Conservation (phyloP, 768 basidiomycete species). For the Holtermannia corniformis region DNA sequence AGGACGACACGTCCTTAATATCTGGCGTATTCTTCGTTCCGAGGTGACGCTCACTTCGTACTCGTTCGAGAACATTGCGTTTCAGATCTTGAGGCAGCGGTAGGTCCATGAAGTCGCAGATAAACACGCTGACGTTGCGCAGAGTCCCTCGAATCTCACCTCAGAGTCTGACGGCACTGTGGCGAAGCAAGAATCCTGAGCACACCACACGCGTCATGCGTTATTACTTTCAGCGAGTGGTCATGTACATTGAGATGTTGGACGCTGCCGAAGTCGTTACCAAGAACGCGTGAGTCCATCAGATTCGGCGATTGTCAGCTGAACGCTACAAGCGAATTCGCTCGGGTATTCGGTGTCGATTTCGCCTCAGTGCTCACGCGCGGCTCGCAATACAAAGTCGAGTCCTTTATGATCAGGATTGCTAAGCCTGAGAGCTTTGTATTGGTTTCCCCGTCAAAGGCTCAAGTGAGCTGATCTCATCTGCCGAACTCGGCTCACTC, state of each 20-base stretch:
- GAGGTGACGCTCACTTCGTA: constrained; percentile 71
- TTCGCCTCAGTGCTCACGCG: constrained; percentile 90
- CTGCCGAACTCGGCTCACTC: background rate
- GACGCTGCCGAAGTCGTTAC: constrained; percentile 72
- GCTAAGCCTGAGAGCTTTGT: constrained; percentile 92
- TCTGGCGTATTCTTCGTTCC: constrained; percentile 83
- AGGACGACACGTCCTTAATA: constrained; percentile 83
- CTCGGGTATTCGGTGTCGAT: constrained; percentile 93
- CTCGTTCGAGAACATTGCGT: constrained; percentile 80
- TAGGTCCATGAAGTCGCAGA: constrained; percentile 35
- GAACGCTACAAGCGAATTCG: constrained; percentile 83
- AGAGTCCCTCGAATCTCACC: constrained; percentile 70
- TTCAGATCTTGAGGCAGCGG: constrained; percentile 69
- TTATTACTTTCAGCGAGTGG: constrained; percentile 58
- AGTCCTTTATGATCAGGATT: constrained; percentile 96
- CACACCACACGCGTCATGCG: constrained; percentile 52
- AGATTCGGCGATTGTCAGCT: background rate
- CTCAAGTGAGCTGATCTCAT: constrained; percentile 52
- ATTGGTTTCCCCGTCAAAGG: constrained; percentile 76
- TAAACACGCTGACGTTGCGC: constrained; percentile 8
- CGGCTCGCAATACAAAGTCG: constrained; percentile 97
- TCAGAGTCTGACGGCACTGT: constrained; percentile 60
- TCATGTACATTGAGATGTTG: constrained; percentile 66
- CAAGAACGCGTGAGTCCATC: constrained; percentile 67
- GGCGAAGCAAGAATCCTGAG: constrained; percentile 51